Conservation (phyloP, 192 early-diverging fungal species). For the Martensiomyces pterosporus region DNA sequence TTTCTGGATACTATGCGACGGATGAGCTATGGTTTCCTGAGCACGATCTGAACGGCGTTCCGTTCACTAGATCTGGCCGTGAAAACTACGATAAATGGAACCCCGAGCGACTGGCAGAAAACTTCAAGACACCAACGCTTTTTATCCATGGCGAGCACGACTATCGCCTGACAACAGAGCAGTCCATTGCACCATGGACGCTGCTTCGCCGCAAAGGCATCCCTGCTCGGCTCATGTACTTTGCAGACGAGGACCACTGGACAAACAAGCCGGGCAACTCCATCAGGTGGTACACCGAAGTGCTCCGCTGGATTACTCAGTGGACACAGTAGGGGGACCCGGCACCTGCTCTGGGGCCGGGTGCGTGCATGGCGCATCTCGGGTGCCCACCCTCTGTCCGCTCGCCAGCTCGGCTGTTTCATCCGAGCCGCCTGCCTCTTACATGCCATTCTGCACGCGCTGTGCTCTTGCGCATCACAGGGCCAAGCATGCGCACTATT, state of each 20-base stretch:
- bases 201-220: slow-evolving; percentile 70
- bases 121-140: slow-evolving; percentile 74
- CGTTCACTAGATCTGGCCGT: slow-evolving; percentile 51
- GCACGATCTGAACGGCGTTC: slow-evolving; percentile 65
- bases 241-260: slow-evolving; percentile 74
- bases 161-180: slow-evolving; percentile 64
- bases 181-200: slow-evolving; percentile 71
- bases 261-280: slow-evolving; percentile 70
- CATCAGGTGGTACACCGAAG: slow-evolving; percentile 69
- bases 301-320: slow-evolving; percentile 57
- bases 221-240: slow-evolving; percentile 66
- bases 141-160: slow-evolving; percentile 72
- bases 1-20: slow-evolving; percentile 62
- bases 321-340: too few species aligned
- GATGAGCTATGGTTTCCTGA: slow-evolving; percentile 83
- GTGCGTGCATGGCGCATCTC: too few species aligned
- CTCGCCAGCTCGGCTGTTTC: too few species aligned
- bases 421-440: too few species aligned
- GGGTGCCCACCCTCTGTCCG: too few species aligned
- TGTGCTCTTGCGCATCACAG: too few species aligned
- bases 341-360: too few species aligned
- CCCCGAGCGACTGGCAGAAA: slow-evolving; percentile 63
- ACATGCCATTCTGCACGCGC: too few species aligned
- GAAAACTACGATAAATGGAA: slow-evolving; percentile 62
- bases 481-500: too few species aligned